Evolutionary conservation across 129 eudicot species (phyloP).

Genomic region (Deinandra increscens): DNA sequence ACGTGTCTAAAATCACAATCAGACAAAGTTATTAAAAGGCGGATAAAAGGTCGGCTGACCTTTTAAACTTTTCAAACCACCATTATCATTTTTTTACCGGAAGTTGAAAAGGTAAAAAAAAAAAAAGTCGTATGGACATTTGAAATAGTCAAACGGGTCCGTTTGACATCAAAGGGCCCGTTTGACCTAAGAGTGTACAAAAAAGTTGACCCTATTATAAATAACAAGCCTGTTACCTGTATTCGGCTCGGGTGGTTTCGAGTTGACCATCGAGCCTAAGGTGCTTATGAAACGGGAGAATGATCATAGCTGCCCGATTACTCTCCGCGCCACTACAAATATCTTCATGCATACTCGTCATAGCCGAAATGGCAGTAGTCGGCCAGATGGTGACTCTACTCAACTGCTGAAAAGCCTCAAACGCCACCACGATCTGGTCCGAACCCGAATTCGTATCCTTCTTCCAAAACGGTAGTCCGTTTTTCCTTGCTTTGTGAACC

Average conservation of each 20-base stretch:
- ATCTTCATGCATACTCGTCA: slow-evolving; percentile 73
- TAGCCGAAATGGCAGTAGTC: slow-evolving; percentile 62
- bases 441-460: slow-evolving; percentile 40
- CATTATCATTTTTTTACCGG: too few relatives aligned
- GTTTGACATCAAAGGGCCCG: too few relatives aligned
- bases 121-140: too few relatives aligned
- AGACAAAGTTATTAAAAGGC: neutral
- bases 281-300: slow-evolving; percentile 82
- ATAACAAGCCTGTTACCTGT: too few relatives aligned
- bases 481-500: slow-evolving; percentile 77
- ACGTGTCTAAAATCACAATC: slow-evolving; percentile 37
- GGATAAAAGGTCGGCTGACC: too few relatives aligned
- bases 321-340: slow-evolving; percentile 55
- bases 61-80: too few relatives aligned
- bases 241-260: slow-evolving; percentile 59
- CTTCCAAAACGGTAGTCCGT: slow-evolving; percentile 83
- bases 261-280: slow-evolving; percentile 64
- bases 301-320: slow-evolving; percentile 63
- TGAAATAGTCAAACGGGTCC: too few relatives aligned
- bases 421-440: slow-evolving; percentile 67
- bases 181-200: too few relatives aligned
- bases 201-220: too few relatives aligned
- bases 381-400: slow-evolving; percentile 65
- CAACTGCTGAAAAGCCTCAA: slow-evolving; percentile 63
- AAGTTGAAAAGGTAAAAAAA: too few relatives aligned